Percentiles rank a stretch among this genome's conserved stretches.
Evolutionary conservation across 148 eudicot genomes (phyloP).

Genomic region (Fagopyrum homotropicum): DNA sequence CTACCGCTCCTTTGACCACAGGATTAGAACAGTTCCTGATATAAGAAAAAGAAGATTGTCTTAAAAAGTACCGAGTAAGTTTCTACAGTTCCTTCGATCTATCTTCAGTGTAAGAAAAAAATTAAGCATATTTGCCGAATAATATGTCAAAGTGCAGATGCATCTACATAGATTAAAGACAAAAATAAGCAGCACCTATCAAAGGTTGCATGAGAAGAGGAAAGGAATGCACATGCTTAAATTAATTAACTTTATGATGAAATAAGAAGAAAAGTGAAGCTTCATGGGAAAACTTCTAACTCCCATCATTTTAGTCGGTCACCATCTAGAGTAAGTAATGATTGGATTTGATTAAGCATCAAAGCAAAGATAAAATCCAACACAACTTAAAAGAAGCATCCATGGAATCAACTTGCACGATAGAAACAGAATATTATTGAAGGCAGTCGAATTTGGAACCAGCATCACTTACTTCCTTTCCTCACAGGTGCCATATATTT

Average conservation of each 20-base stretch:
- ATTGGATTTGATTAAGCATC: background rate
- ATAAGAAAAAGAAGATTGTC: slow-evolving; percentile 11
- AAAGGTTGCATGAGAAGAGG: background rate
- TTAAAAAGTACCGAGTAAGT: background rate
- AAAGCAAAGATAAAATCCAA: background rate
- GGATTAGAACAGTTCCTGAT: slow-evolving; percentile 79
- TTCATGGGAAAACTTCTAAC: background rate
- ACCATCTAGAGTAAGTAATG: background rate
- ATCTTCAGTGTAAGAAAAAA: background rate
- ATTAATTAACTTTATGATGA: too few relatives aligned
- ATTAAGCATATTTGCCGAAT: background rate
- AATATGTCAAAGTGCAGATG: background rate
- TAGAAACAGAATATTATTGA: background rate
- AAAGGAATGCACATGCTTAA: background rate
- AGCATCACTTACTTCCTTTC: slow-evolving; percentile 47
- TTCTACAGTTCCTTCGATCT: background rate
- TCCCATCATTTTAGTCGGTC: background rate
- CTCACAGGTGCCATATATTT: slow-evolving; percentile 61
- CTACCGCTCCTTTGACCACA: slow-evolving; percentile 83
- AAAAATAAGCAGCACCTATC: background rate
- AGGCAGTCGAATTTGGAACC: background rate
- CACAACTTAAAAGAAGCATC: background rate
- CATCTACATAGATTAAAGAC: background rate
- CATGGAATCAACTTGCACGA: background rate
- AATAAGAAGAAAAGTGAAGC: background rate